Percentiles rank a stretch among this genome's conserved stretches.
Evolutionary conservation across 1,284 basidiomycete genomes (phyloP).

Genomic region (Moesziomyces sp.): DNA sequence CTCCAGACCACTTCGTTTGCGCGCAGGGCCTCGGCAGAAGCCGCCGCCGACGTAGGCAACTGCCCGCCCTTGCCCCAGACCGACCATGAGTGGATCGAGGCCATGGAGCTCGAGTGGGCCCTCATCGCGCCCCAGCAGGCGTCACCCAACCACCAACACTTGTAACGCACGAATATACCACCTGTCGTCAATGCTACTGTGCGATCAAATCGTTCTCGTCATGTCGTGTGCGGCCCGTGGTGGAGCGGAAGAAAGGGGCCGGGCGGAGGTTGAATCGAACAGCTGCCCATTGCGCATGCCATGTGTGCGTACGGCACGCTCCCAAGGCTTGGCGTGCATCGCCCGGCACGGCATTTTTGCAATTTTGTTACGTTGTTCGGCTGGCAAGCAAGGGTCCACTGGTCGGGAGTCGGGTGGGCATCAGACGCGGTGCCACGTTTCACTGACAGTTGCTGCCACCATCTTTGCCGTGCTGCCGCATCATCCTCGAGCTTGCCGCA

Average conservation of each 20-base stretch:
- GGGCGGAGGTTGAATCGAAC: background rate
- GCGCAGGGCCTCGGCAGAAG: conserved; percentile 19
- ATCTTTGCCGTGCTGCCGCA: background rate
- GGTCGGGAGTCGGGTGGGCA: conserved; percentile 2
- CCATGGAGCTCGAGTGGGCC: conserved; percentile 46
- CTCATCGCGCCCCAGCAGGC: conserved; percentile 12
- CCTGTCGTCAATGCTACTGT: background rate
- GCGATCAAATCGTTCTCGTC: background rate
- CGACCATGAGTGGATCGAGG: conserved; percentile 45
- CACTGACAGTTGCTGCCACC: background rate
- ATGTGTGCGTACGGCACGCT: conserved; percentile 7
- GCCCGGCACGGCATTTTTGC: conserved; percentile 16
- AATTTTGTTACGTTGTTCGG: background rate
- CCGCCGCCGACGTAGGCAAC: conserved; percentile 31
- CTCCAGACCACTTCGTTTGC: conserved; percentile 37
- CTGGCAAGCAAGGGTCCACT: conserved; percentile 4
- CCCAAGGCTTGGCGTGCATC: conserved; percentile 25
- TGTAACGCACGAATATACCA: conserved; percentile 4
- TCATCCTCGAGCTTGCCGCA: background rate
- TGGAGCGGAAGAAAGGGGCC: no score
- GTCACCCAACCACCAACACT: conserved; percentile 12
- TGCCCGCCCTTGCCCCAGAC: conserved; percentile 32
- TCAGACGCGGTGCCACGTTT: background rate
- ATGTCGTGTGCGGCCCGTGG: background rate
- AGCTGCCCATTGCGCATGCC: no score